Evolutionary conservation across 352 stramenopile genomes (phyloP), one percentile per base, ranked within the genome.

Genomic region (Albugo candida): DNA sequence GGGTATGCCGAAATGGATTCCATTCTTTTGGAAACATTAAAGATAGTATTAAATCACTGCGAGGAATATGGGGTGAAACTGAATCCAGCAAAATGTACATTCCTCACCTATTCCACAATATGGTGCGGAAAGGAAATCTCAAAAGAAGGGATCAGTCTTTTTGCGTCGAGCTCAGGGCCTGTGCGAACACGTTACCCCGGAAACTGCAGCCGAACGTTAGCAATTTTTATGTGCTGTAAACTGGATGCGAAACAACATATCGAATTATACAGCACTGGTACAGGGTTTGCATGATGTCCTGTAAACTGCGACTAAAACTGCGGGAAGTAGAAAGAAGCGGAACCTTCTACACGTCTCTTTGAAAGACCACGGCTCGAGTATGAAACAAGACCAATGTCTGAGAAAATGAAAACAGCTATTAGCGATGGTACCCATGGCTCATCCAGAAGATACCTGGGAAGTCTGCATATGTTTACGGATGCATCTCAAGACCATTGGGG

Each of bases 401-500:
- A n/a, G n/a, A n/a, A n/a, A n/a, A n/a, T n/a, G n/a, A n/a, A n/a
- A n/a, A n/a, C n/a, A n/a, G n/a, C n/a, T n/a, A n/a, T n/a, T n/a
- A n/a, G n/a, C n/a, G n/a, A n/a, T n/a, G n/a, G n/a, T n/a, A n/a
- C n/a, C n/a, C n/a, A n/a, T n/a, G n/a, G n/a, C n/a, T n/a, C n/a
- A n/a, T n/a, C n/a, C n/a, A n/a, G n/a, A n/a, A n/a, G n/a, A n/a
- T n/a, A n/a, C n/a, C n/a, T n/a, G n/a, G n/a, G n/a, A n/a, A n/a
- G n/a, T n/a, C n/a, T n/a, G n/a, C n/a, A n/a, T 38, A n/a, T n/a
- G n/a, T n/a, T n/a, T n/a, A n/a, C n/a, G n/a, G n/a, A n/a, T n/a
- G n/a, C n/a, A n/a, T n/a, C n/a, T n/a, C n/a, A n/a, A 5, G 53
- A 56, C 1, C 54, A 54, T 21, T 64, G 56, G 53, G 49, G 49